Conservation (phyloP, 2,329 filamentous ascomycete genomes). For the Lachnellula hyalina region DNA sequence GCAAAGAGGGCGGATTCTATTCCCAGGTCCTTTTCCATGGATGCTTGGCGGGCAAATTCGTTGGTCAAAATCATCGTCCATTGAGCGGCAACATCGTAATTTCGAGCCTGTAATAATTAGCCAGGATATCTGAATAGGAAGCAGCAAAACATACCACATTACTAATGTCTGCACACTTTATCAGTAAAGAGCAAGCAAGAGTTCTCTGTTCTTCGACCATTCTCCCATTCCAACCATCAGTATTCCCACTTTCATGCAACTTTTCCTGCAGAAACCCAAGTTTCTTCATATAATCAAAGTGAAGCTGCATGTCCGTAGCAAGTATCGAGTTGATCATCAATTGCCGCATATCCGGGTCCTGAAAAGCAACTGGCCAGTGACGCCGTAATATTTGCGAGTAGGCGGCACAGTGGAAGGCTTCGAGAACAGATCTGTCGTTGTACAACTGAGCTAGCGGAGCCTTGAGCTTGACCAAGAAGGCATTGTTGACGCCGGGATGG, state of each 20-base stretch:
- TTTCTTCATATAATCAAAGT: conserved; percentile 94
- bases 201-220: conserved; percentile 71
- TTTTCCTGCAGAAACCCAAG: conserved; percentile 76
- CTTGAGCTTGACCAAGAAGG: conserved; percentile 87
- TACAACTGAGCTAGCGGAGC: conserved; percentile 91
- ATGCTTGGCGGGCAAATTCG: conserved; percentile 87
- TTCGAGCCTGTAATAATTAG: conserved; percentile 60
- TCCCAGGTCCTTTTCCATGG: conserved; percentile 82
- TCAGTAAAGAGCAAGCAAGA: conserved; percentile 81
- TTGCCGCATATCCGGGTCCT: conserved; percentile 73
- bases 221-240: conserved; percentile 72
- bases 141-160: conserved; percentile 67
- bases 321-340: conserved; percentile 97
- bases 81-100: conserved; percentile 72
- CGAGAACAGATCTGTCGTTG: conserved; percentile 92
- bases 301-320: conserved; percentile 93
- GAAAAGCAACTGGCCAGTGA: conserved; percentile 82
- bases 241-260: conserved; percentile 59
- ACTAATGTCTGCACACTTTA: conserved; percentile 98
- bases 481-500: conserved; percentile 96
- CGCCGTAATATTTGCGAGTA: conserved; percentile 92
- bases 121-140: not conserved
- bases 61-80: conserved; percentile 96
- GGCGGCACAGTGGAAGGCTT: conserved; percentile 95
- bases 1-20: conserved; percentile 86